A percentile compares a stretch with the other conserved stretches of the same genome.
These are phyloP conservation scores for Scutellaria minor DNA, from an alignment of 257 asterid species.

Conservation along the genomic window DNA sequence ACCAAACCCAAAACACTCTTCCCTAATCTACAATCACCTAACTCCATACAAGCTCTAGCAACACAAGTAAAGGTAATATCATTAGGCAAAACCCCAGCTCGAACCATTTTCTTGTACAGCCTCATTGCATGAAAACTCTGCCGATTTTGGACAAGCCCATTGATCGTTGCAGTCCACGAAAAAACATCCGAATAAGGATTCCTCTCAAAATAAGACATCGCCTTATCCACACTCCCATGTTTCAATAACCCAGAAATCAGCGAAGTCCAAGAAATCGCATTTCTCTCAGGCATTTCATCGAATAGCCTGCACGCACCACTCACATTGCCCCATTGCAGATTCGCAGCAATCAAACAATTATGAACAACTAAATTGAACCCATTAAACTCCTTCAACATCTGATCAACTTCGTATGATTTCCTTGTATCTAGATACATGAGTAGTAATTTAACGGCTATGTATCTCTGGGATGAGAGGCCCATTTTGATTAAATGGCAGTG, in stretches of 20 bases:
- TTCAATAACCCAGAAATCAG: constrained; percentile 65
- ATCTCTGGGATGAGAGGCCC: constrained; percentile 66
- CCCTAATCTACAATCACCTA: constrained; percentile 60
- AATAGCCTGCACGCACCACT: constrained; percentile 58
- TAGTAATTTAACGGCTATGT: constrained; percentile 63
- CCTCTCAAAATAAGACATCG: constrained; percentile 59
- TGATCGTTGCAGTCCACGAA: constrained; percentile 73
- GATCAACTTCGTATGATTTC: constrained; percentile 54
- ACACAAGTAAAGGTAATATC: constrained; percentile 67
- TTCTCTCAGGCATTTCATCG: constrained; percentile 86
- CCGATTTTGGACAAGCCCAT: constrained; percentile 70
- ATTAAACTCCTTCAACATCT: constrained; percentile 68
- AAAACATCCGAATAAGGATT: constrained; percentile 59
- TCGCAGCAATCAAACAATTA: constrained; percentile 68
- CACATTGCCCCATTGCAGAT: constrained; percentile 59
- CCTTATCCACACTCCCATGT: constrained; percentile 60
- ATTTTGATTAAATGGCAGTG: constrained; percentile 73
- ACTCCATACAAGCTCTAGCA: constrained; percentile 62
- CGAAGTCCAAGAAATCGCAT: constrained; percentile 82
- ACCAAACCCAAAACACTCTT: constrained; percentile 55
- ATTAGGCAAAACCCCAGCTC: constrained; percentile 60
- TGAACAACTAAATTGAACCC: constrained; percentile 73
- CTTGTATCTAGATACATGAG: constrained; percentile 60
- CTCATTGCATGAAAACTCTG: constrained; percentile 55
- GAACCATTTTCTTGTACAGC: constrained; percentile 58